Base-by-base conservation (phyloP, 352 stramenopile genomes). In the Globisporangium canariense region DNA sequence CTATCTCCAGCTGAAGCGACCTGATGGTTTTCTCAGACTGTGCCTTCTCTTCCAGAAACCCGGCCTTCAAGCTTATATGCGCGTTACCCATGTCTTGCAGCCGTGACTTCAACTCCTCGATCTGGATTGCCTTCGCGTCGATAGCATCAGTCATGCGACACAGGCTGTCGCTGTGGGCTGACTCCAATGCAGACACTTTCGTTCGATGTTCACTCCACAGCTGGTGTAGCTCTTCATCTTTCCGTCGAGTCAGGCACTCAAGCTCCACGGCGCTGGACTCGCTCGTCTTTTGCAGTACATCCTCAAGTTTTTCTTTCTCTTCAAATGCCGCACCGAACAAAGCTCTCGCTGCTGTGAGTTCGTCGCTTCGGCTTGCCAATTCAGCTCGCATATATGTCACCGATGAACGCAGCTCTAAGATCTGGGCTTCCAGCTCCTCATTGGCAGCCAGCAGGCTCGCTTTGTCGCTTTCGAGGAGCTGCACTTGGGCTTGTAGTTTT, bases 61-160 rank as follows among this genome's bases (percentile, higher is more conserved):
- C 14, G 38, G 4, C 9, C 22, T 59, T 36, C 50, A 59, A 14
- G 22, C 5, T 41, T 34, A 22, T 20, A 28, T 38, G 41, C 14
- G 46, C 30, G 16, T 46, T 14, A 14, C 67, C 58, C 9, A 52
- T 30, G 41, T 67, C 22, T 8, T 53, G 65, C 40, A 76, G 45
- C 18, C 51, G 64, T 52, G 60, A 20, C 32, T 65, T 80, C 6
- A 82, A 51, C n/a, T 68, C 9, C 25, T 83, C 70, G 22, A 89
- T 51, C 13, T 67, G 45, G 7, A 7, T 55, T 8, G 72, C 65
- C 53, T 89, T 89, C 16, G 66, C 58, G 8, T 76, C 68, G 43
- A 86, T 62, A n/a, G 69, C n/a, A 11, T 62, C 53, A 1, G 75
- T 83, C 76, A 86, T 81, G 30, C 60, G 63, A 0, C 64, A 58